phyloP scores from a whole-genome alignment of 2,329 filamentous ascomycete species.

The Plectosphaerella plurivora region DNA sequence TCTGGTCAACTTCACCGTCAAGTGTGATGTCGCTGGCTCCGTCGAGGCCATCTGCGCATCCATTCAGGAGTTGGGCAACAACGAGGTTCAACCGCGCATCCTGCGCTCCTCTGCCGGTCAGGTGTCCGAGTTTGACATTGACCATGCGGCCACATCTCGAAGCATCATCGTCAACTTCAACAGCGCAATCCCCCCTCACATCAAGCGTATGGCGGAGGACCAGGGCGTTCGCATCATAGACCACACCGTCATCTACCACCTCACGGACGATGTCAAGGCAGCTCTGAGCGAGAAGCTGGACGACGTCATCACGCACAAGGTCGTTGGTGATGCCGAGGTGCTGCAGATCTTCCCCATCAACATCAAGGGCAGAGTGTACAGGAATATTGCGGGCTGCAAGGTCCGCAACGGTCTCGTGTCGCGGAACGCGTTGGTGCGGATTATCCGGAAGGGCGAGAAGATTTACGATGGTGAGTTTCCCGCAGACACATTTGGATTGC shows the following conservation, averaged over 20 bases:
- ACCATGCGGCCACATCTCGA: slow-evolving; percentile 74
- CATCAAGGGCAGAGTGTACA: slow-evolving; percentile 63
- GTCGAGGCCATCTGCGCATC: slow-evolving; percentile 84
- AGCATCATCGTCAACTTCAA: slow-evolving; percentile 88
- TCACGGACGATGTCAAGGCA: slow-evolving; percentile 67
- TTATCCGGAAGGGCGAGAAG: slow-evolving; percentile 65
- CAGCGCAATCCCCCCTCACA: slow-evolving; percentile 59
- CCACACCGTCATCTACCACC: slow-evolving; percentile 80
- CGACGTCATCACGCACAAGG: slow-evolving; percentile 61
- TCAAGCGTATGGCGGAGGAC: slow-evolving; percentile 64
- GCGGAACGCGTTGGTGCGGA: slow-evolving; percentile 60
- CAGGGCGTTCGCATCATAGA: slow-evolving; percentile 75
- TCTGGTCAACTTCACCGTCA: slow-evolving; percentile 77
- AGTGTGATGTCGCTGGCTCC: slow-evolving; percentile 89
- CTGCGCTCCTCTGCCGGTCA: slow-evolving; percentile 74
- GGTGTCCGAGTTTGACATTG: slow-evolving; percentile 81
- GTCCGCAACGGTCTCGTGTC: slow-evolving; percentile 75
- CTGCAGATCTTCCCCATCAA: slow-evolving; percentile 81
- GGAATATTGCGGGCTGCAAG: slow-evolving; percentile 81
- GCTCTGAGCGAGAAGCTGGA: slow-evolving; percentile 67
- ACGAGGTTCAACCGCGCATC: slow-evolving; percentile 74
- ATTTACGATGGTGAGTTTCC: slow-evolving; percentile 73
- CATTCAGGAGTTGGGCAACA: slow-evolving; percentile 74
- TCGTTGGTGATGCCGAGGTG: slow-evolving; percentile 85
- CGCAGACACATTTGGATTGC: neutral